Base-by-base conservation (phyloP, 805 yeast genomes). In the Tetrapisispora taiwanensis region DNA sequence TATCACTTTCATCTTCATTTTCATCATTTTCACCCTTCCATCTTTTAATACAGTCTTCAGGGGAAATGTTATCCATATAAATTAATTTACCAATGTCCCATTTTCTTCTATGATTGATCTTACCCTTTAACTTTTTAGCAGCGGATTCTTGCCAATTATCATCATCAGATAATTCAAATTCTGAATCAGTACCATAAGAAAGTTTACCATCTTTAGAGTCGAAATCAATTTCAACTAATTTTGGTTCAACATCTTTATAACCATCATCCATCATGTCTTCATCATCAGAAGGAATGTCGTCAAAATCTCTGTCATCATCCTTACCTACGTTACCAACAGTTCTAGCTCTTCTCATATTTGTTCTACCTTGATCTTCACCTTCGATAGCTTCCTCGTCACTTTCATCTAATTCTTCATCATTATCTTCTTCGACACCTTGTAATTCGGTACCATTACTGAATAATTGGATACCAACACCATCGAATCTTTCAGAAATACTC, bases 11-110 rank as follows among this genome's bases (percentile, higher is more conserved):
- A 14, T 68, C 73, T 4, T 68, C 71, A 3, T 66, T 70, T 9
- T 68, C 69, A 1, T 55, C 62, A 33, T 69, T 72, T 53, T 76
- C 78, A 28, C 74, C 70, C 51, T 63, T 76, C 94, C 94, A 85
- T 63, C 89, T 74, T 34, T 67, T 68, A 39, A 86, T 69, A 30
- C 75, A 92, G 50, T 83, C 92, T 1, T 66, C 70, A 0, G 97
- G 89, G 12, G 78, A 76, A 35, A 87, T 71, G 52, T 85, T 82
- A 46, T 81, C 79, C 76, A 84, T 72, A 62, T 92, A 90, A 4
- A 92, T 68, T 45, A 90, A 67, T 56, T 84, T 85, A 53, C 81
- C 79, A 48, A 90, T 76, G 61, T 90, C 85, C 89, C 94, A 85
- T 46, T 68, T 70, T 64, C 71, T 75, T 54, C 66, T 71, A 37